Conservation (phyloP, 2,329 filamentous ascomycete genomes). For the Eutypa lata region DNA sequence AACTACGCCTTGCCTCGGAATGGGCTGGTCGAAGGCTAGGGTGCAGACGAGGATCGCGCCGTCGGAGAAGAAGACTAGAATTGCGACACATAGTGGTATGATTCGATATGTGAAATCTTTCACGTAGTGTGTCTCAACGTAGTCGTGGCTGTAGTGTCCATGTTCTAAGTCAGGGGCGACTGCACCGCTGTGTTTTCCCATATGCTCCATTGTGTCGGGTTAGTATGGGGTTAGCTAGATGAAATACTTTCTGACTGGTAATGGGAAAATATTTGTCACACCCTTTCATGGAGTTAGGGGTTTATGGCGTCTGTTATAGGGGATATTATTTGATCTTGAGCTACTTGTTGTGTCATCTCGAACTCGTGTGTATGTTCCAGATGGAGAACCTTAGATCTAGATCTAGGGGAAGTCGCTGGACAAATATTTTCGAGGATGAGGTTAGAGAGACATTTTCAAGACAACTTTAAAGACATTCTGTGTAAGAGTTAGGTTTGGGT, state of each 20-base stretch:
- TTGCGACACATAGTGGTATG: conserved; percentile 17
- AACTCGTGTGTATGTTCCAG: not conserved
- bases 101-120: conserved; percentile 21
- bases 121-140: conserved; percentile 6
- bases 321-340: not conserved
- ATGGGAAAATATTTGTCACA: conserved; percentile 2
- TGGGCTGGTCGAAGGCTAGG: conserved; percentile 13
- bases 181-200: not conserved
- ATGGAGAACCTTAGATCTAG: not conserved
- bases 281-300: not conserved
- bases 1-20: conserved; percentile 15
- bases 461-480: no score
- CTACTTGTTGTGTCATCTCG: not conserved
- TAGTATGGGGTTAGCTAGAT: not conserved
- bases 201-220: conserved; percentile 11
- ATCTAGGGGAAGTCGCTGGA: not conserved
- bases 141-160: not conserved
- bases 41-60: conserved; percentile 20
- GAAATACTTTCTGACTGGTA: conserved; percentile 14
- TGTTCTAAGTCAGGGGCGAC: conserved; percentile 11
- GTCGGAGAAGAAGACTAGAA: conserved; percentile 20
- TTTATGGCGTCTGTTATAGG: not conserved
- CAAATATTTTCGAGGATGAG: not conserved
- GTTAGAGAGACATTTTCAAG: not conserved
- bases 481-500: no score